Base-by-base conservation (phyloP, 148 eudicot genomes). In the Fagopyrum homotropicum region DNA sequence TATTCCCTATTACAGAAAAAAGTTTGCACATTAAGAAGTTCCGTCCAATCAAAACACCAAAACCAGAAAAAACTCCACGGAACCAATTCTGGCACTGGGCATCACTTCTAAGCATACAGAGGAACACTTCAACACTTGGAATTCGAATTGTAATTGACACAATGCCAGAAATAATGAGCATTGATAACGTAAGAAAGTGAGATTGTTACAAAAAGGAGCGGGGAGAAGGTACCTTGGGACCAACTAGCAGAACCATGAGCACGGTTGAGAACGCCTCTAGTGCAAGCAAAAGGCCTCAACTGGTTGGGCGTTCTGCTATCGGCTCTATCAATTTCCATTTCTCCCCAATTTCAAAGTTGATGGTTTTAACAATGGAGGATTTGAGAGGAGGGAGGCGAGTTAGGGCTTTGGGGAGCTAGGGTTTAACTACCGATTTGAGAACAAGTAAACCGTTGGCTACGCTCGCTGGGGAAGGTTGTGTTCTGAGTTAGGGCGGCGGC, bases 221-320 rank as follows among this genome's bases (percentile, higher is more conserved):
- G 19, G 4, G 56, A 22, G 9, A 70, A 50, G 9, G 2, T 72
- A 89, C 98, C 98, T 85, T 94, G 98, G 74, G 87, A 85, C 91
- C 95, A 91, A 73, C 81, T 88, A 52, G 93, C 95, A 77, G 98
- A 93, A 80, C 97, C 98, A 80, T 94, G 93, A 76, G 95, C 93
- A 73, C 95, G 97, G 76, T 84, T 83, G 44, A 91, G 90, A 51
- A 85, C 49, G 46, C 43, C 83, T 50, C 89, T 83, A 48, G 90
- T 79, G 78, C 91, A 94, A 75, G 26, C 26, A 22, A 22, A 22
- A 22, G 26, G 26, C 26, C 26, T 22, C 26, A 22, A 22, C 26
- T 22, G 26, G 26, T 22, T 22, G 26, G 26, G 26, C 26, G 26
- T 22, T 22, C 26, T 22, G 26, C 26, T 22, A 81, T 89, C 92